phyloP scores from a whole-genome alignment of 179 eudicot genomes.

The Carnegiea gigantea region DNA sequence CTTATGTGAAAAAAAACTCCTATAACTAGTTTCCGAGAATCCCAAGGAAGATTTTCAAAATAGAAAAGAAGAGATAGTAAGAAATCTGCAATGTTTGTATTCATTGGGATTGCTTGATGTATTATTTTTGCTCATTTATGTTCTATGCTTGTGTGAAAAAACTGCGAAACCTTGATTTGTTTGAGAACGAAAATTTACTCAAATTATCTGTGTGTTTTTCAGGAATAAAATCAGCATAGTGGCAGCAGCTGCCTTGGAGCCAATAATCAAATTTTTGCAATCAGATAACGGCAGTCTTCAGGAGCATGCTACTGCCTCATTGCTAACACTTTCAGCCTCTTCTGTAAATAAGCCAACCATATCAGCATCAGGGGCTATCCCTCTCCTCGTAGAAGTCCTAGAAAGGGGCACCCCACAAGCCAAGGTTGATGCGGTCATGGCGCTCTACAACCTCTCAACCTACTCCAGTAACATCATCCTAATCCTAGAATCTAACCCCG shows the following conservation, averaged over 20 bases:
- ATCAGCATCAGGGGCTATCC: slow-evolving; percentile 68
- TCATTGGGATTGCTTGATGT: neutral
- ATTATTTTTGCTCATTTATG: neutral
- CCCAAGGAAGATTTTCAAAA: too few species aligned
- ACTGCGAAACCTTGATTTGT: neutral
- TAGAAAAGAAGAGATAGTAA: too few species aligned
- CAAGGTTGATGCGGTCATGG: slow-evolving; percentile 76
- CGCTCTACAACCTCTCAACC: slow-evolving; percentile 93
- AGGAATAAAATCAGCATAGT: slow-evolving; percentile 87
- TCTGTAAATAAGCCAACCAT: slow-evolving; percentile 74
- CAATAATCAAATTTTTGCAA: slow-evolving; percentile 64
- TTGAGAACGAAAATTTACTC: neutral
- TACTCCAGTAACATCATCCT: slow-evolving; percentile 41
- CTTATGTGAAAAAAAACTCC: too few species aligned
- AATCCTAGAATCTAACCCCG: slow-evolving; percentile 57
- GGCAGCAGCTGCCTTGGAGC: slow-evolving; percentile 80
- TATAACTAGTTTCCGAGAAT: too few species aligned
- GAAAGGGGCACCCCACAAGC: slow-evolving; percentile 61
- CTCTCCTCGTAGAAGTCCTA: slow-evolving; percentile 69
- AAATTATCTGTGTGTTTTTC: slow-evolving; percentile 15
- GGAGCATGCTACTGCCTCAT: slow-evolving; percentile 82
- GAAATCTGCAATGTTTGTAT: too few species aligned
- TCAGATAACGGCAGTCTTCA: slow-evolving; percentile 50
- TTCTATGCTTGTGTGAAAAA: neutral
- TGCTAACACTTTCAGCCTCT: slow-evolving; percentile 90